Conservation (phyloP, 2,329 filamentous ascomycete genomes). For the Didymella segeticola region DNA sequence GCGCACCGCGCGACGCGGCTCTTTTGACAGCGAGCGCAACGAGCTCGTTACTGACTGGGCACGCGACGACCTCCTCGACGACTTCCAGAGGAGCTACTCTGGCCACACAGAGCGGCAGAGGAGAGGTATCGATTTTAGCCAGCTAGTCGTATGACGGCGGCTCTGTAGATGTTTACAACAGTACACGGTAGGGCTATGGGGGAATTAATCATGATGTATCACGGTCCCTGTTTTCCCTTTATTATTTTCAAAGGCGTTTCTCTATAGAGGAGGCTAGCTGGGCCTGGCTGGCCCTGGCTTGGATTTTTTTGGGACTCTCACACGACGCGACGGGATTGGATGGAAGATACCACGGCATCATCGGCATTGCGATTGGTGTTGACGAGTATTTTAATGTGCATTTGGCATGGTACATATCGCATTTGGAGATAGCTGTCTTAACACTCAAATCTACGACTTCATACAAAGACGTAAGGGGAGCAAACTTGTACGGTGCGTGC, state of each 20-base stretch:
- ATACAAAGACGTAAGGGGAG: too few relatives aligned
- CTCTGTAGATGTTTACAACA: slow-evolving; percentile 39
- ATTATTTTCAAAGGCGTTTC: not conserved
- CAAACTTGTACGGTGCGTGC: too few relatives aligned
- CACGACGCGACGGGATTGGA: not conserved
- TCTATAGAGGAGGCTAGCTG: too few relatives aligned
- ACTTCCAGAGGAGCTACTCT: slow-evolving; percentile 16
- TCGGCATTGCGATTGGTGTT: slow-evolving; percentile 18
- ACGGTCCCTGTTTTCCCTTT: not conserved
- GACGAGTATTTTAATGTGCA: slow-evolving; percentile 18
- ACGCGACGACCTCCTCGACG: slow-evolving; percentile 27
- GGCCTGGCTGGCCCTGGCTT: not conserved
- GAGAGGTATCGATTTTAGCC: slow-evolving; percentile 35
- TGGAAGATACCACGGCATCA: slow-evolving; percentile 21
- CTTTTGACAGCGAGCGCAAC: slow-evolving; percentile 13
- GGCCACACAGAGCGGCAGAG: slow-evolving; percentile 27
- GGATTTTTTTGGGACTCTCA: not conserved
- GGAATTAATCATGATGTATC: slow-evolving; percentile 11
- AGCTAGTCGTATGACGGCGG: slow-evolving; percentile 35
- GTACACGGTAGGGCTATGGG: not conserved
- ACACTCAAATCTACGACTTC: too few relatives aligned
- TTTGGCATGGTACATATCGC: slow-evolving; percentile 11
- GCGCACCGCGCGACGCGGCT: slow-evolving; percentile 10
- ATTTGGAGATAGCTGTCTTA: not conserved
- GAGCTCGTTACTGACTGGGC: slow-evolving; percentile 33